Conservation (phyloP, 345 rosid genomes). For the Stellera chamaejasme region DNA sequence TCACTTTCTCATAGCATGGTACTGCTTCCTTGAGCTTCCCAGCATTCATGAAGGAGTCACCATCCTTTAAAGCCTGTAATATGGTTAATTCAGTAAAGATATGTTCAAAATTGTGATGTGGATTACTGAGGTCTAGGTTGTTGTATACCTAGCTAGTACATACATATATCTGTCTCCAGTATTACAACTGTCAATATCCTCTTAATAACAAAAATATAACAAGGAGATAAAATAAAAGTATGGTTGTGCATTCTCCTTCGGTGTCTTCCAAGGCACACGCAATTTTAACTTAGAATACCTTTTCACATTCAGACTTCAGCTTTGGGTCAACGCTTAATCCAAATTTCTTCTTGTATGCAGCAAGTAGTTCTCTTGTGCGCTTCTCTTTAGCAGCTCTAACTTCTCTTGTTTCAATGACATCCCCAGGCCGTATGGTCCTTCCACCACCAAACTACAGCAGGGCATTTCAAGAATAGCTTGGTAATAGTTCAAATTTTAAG, state of each 20-base stretch:
- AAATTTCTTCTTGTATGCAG: conserved; percentile 55
- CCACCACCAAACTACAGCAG: conserved; percentile 75
- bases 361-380: conserved; percentile 47
- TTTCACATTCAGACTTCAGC: conserved; percentile 70
- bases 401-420: conserved; percentile 64
- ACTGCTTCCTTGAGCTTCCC: conserved; percentile 77
- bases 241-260: background rate
- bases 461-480: conserved; percentile 7
- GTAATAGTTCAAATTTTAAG: background rate
- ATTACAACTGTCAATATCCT: background rate
- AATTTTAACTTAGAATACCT: conserved; percentile 33
- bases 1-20: conserved; percentile 53
- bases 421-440: conserved; percentile 72
- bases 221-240: background rate
- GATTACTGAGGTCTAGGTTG: too few species aligned
- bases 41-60: conserved; percentile 68
- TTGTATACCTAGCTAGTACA: too few species aligned
- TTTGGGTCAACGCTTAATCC: conserved; percentile 66
- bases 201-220: background rate
- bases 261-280: background rate
- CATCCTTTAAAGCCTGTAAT: conserved; percentile 58
- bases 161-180: too few species aligned
- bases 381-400: conserved; percentile 64
- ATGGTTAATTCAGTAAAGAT: conserved; percentile 10
- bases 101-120: background rate